Evolutionary conservation across 2,329 filamentous ascomycete genomes (phyloP), one percentile per base, ranked within the genome.

Genomic region (Epichloe aotearoae): DNA sequence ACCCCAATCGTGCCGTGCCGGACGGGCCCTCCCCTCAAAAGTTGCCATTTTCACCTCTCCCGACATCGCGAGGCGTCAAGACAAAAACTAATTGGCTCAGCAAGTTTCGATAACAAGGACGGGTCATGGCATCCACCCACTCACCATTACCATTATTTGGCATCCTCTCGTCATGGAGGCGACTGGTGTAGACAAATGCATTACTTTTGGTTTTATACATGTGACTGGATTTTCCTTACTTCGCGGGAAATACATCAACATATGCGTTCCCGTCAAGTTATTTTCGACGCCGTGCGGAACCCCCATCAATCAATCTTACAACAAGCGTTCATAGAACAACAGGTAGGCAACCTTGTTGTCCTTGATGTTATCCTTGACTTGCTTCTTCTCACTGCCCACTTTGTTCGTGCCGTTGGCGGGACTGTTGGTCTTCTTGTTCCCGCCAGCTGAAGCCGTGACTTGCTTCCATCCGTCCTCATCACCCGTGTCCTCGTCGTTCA

Each of bases 261-360:
- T n/a, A 30, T 8, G 17, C 26, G 23, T 42, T 34, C 26, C 39
- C 47, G 20, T 37, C 14, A 19, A 30, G 8, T 20, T 7, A 10
- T 17, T 34, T 19, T 34, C 10, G 17, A 20, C 26, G 15, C 19
- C 14, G 26, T 34, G 30, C 20, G 8, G 12, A 26, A 36, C 1
- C 15, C 12, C 30, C 19, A 14, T 33, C 30, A 49, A 15, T 49
- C 8, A 11, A 12, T 40, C 10, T 62, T 57, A 79, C 54, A 93
- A 79, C 53, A 93, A 79, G 61, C 81, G 82, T 71, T 96, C 85
- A 67, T 98, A 98, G 70, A 98, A 95, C 62, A 98, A 71, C 57
- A 98, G 80, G 69, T 98, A 98, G 4, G 93, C 93, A 52, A 96
- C 91, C 75, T 95, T 95, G 75, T 91, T 95, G 66, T 97, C 91